These are phyloP conservation scores for Tolypocladium paradoxum DNA, from an alignment of 2,329 filamentous ascomycete genomes.

Conservation along the genomic window DNA sequence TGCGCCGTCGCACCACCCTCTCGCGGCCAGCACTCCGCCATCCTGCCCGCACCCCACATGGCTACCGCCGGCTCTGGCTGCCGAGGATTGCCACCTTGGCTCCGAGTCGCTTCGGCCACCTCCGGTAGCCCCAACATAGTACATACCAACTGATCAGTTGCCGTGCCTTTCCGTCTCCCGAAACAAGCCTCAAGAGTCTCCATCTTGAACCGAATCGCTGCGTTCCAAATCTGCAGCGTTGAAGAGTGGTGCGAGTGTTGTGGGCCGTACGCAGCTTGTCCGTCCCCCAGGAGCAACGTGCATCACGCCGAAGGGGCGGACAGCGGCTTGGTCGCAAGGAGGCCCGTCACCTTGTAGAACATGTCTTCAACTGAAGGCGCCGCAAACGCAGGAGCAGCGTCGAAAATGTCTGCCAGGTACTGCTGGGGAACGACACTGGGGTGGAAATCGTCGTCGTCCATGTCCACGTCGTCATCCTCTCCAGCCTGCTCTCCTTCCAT, in stretches of 20 bases:
- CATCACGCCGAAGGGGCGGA: constrained; percentile 10
- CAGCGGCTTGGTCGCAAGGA: constrained; percentile 46
- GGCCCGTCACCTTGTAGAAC: constrained; percentile 58
- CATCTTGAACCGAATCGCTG: neutral
- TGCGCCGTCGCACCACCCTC: neutral
- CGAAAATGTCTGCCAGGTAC: constrained; percentile 59
- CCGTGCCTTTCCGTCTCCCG: neutral
- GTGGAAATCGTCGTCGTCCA: constrained; percentile 35
- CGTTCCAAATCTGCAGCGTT: neutral
- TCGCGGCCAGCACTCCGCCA: neutral
- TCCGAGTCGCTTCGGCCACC: neutral
- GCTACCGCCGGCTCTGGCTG: neutral
- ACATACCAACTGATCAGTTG: neutral
- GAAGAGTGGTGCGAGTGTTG: neutral
- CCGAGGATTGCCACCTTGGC: neutral
- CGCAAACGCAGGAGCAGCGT: constrained; percentile 56
- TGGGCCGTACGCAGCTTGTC: neutral
- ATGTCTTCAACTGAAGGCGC: constrained; percentile 63
- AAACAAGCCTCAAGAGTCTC: neutral
- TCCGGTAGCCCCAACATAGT: neutral
- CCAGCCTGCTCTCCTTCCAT: constrained; percentile 22
- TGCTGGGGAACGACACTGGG: constrained; percentile 56
- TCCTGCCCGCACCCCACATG: neutral
- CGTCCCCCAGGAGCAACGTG: no score
- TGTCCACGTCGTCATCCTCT: constrained; percentile 33